Evolutionary conservation across 306 rosid species (phyloP), one percentile per base, ranked within the genome.

Genomic region (Rosa chinensis): DNA sequence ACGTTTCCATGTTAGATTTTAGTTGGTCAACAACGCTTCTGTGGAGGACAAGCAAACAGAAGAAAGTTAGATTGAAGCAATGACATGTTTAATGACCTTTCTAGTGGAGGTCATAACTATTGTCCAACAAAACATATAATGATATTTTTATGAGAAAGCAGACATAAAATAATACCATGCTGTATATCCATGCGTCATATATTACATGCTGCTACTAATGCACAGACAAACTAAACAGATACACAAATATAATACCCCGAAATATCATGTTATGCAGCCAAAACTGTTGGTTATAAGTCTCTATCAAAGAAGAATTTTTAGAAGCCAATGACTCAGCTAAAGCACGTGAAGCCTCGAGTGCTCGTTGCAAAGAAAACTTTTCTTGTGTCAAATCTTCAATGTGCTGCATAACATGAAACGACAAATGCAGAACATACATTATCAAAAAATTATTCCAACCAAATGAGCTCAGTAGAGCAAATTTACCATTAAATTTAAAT

Each of bases 231-330:
- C 45, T 40, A 53, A 39, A 62, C 70, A 68, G 69, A 78, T 44
- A 50, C 67, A 86, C 8, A 76, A 49, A 37, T 70, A 21, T 21
- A 66, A 75, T 37, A 17, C 49, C 40, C 32, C 14, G 8, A 52
- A 43, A 72, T 20, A 77, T 72, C 71, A 73, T 21, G 21, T 67
- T 76, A 77, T 23, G 73, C 53, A 69, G 71, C 45, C 86, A 77
- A 58, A 96, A 97, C 99, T 96, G 99, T 82, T 96, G 90, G 78
- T 93, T 96, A 86, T 91, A 96, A 81, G 68, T 93, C 76, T 96
- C 96, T 4, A 97, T 93, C 79, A 93, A 74, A 80, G 99, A 93
- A 78, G 99, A 93, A 88, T 96, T 96, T 87, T 96, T 98, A 82
- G 98, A 66, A 77, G 97, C 99, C 78, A 96, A 85, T 39, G 98